Percentiles rank a stretch among this genome's conserved stretches.
Conservation (phyloP, 805 yeast genomes). For the Sungouiozyma ichnusensis region DNA sequence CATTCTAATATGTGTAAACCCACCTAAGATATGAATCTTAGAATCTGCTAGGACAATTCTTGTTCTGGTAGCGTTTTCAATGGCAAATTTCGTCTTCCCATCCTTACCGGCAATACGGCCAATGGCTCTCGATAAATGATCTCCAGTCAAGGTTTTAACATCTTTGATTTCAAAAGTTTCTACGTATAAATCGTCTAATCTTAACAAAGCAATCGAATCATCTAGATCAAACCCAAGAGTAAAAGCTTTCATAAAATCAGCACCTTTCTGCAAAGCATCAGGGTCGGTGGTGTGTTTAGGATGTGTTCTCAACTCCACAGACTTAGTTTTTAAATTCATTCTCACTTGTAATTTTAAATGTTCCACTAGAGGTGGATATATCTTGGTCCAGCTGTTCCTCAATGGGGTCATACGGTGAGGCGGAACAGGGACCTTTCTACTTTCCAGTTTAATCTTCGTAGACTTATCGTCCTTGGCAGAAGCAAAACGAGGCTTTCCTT, state of each 20-base stretch:
- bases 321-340: constrained; percentile 81
- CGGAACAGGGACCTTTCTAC: constrained; percentile 86
- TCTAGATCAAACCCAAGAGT: constrained; percentile 94
- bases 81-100: constrained; percentile 97
- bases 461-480: constrained; percentile 53
- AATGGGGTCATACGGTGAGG: constrained; percentile 96
- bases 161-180: constrained; percentile 96
- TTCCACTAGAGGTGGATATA: constrained; percentile 92
- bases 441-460: constrained; percentile 66
- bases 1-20: constrained; percentile 92
- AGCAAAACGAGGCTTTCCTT: constrained; percentile 78
- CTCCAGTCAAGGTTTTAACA: constrained; percentile 90
- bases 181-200: constrained; percentile 91
- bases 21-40: constrained; percentile 93
- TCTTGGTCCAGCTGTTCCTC: constrained; percentile 82
- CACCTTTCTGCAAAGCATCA: constrained; percentile 95
- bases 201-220: constrained; percentile 87
- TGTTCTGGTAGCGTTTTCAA: constrained; percentile 96
- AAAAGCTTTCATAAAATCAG: constrained; percentile 92
- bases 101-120: constrained; percentile 99
- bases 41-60: constrained; percentile 96
- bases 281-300: constrained; percentile 75
- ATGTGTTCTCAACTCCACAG: constrained; percentile 79
- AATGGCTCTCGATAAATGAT: constrained; percentile 95
- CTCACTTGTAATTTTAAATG: constrained; percentile 91